Evolutionary conservation across 1,139 yeast genomes (phyloP).

Genomic region (Nakaseomyces glabratus): DNA sequence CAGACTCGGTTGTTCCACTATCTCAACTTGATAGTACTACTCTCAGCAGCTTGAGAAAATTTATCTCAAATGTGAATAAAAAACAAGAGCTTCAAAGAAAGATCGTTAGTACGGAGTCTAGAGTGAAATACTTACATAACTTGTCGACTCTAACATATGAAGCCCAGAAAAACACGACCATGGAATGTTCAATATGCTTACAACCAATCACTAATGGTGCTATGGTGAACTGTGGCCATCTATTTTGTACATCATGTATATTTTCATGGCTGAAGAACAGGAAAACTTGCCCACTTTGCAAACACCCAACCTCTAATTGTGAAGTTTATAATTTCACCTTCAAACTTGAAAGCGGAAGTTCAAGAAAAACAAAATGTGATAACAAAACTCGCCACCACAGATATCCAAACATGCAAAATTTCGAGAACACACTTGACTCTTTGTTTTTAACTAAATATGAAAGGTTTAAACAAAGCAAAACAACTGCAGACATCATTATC

Average conservation of each 20-base stretch:
- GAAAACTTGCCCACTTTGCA: slow-evolving; percentile 71
- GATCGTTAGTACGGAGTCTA: slow-evolving; percentile 40
- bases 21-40: slow-evolving; percentile 19
- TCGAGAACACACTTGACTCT: no score
- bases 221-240: slow-evolving; percentile 82
- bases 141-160: slow-evolving; percentile 32
- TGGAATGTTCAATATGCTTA: slow-evolving; percentile 69
- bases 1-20: slow-evolving; percentile 54
- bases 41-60: slow-evolving; percentile 22
- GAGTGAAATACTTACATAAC: slow-evolving; percentile 54
- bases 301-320: slow-evolving; percentile 42
- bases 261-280: slow-evolving; percentile 57
- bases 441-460: slow-evolving; percentile 18
- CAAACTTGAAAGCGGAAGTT: slow-evolving; percentile 12
- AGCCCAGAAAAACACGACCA: slow-evolving; percentile 19
- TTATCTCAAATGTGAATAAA: slow-evolving; percentile 17
- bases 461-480: slow-evolving; percentile 18
- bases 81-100: slow-evolving; percentile 16
- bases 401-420: no score
- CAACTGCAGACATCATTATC: slow-evolving; percentile 41
- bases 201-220: slow-evolving; percentile 63
- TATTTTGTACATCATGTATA: slow-evolving; percentile 72
- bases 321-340: slow-evolving; percentile 36
- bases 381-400: no score
- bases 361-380: no score